Conservation (phyloP, 2,329 filamentous ascomycete genomes). For the Torrubiella hemipterigena region DNA sequence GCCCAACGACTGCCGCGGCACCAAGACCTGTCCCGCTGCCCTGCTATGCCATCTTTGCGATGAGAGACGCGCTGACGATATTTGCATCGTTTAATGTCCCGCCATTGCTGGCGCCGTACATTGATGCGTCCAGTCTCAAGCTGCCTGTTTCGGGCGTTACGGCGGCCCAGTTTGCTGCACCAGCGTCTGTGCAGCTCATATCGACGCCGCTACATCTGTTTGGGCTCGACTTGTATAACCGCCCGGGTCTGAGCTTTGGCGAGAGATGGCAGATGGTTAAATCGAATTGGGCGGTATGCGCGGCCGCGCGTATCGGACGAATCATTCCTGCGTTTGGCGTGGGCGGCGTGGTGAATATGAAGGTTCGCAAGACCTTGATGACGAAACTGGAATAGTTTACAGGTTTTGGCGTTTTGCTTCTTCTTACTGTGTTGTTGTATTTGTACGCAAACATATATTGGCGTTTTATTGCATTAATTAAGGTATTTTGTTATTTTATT, state of each 20-base stretch:
- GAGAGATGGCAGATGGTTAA: conserved; percentile 56
- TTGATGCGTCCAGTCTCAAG: conserved; percentile 37
- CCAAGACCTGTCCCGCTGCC: conserved; percentile 51
- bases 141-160: conserved; percentile 38
- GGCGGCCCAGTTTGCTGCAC: conserved; percentile 68
- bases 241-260: conserved; percentile 33
- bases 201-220: conserved; percentile 78
- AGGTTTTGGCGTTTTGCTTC: too few relatives aligned
- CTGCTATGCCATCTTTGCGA: conserved; percentile 67
- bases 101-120: conserved; percentile 57
- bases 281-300: conserved; percentile 65
- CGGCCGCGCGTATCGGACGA: conserved; percentile 63
- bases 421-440: too few relatives aligned
- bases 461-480: too few relatives aligned
- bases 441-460: too few relatives aligned
- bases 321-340: conserved; percentile 85
- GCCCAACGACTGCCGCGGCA: conserved; percentile 37
- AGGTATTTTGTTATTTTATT: too few relatives aligned
- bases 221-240: conserved; percentile 78
- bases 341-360: conserved; percentile 74
- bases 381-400: conserved; percentile 37
- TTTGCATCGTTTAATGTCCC: conserved; percentile 90
- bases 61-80: conserved; percentile 78
- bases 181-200: conserved; percentile 65
- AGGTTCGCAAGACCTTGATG: conserved; percentile 59